phyloP scores from a whole-genome alignment of 345 rosid species.

The Toxicodendron radicans region DNA sequence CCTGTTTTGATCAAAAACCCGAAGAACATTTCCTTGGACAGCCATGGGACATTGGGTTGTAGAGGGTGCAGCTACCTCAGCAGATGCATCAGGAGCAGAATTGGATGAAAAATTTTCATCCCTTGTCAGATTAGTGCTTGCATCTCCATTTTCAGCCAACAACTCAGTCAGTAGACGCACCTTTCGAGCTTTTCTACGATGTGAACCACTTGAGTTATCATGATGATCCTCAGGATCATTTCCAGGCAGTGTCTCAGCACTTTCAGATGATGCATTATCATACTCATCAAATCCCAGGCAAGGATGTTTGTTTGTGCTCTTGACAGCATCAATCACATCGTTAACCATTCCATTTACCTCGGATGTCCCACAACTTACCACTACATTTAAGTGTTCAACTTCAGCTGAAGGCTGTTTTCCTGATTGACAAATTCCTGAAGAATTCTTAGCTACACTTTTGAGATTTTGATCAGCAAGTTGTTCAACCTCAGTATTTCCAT shows the following conservation, averaged over 20 bases:
- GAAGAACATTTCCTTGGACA: constrained; percentile 19
- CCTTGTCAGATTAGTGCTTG: constrained; percentile 22
- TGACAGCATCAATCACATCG: constrained; percentile 31
- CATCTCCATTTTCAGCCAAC: constrained; percentile 43
- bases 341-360: constrained; percentile 33
- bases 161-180: constrained; percentile 76
- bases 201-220: constrained; percentile 41
- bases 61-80: constrained; percentile 23
- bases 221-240: constrained; percentile 23
- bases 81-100: constrained; percentile 32
- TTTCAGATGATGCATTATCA: constrained; percentile 55
- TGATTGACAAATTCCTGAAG: constrained; percentile 19
- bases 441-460: constrained; percentile 16
- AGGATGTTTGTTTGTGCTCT: constrained; percentile 32
- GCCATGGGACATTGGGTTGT: constrained; percentile 22
- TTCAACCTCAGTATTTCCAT: constrained; percentile 25
- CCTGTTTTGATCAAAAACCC: constrained; percentile 36
- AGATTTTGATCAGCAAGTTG: constrained; percentile 21
- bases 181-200: constrained; percentile 64
- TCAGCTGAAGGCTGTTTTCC: constrained; percentile 27
- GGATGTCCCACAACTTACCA: constrained; percentile 31
- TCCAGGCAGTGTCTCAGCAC: constrained; percentile 40
- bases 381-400: constrained; percentile 25
- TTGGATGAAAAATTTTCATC: constrained; percentile 36
- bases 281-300: constrained; percentile 37